Evolutionary conservation across 805 yeast genomes (phyloP), one percentile per base, ranked within the genome.

Genomic region (Metschnikowia continentalis): DNA sequence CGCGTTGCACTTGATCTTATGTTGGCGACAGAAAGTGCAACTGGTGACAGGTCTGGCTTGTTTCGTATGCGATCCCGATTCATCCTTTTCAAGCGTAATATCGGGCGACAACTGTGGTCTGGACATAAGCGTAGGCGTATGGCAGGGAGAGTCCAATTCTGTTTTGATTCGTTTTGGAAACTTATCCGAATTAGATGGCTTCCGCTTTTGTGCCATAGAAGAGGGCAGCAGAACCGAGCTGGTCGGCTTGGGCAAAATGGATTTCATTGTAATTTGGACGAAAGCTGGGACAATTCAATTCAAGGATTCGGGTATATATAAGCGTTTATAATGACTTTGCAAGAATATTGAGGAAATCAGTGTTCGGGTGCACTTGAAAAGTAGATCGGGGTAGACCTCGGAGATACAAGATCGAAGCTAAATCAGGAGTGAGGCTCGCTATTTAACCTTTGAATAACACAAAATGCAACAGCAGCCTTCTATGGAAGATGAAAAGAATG

Each of bases 11-110:
- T 86, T 87, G 66, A 91, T 90, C 68, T 91, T 91, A 66, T 90
- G 97, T 64, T 91, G 97, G 47, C 97, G 81, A 64, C 97, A 91
- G 65, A 90, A 94, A 0, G 96, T 88, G 64, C 97, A 91, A 3
- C 96, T 86, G 0, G 96, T 89, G 1, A 90, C 95, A 0, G 96
- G 96, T 50, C 97, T 71, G 0, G 75, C 65, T 49, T 66, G 70
- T 54, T 68, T 69, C 42, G 62, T 54, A 14, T 57, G 48, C 7
- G 45, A 22, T 1, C 37, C 45, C 17, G 42, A 35, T 8, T 50
- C 50, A 13, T 26, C 46, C 13, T 19, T 32, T 5, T 32, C 30
- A 19, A 14, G 23, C 14, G 7, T 5, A 3, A 36, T 36, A 4
- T 45, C 54, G 6, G 46, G 46, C 14, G 54, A 46, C 15, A 39